Evolutionary conservation across 2,329 filamentous ascomycete genomes (phyloP), one percentile per base, ranked within the genome.

Genomic region (Penicillium sp.): DNA sequence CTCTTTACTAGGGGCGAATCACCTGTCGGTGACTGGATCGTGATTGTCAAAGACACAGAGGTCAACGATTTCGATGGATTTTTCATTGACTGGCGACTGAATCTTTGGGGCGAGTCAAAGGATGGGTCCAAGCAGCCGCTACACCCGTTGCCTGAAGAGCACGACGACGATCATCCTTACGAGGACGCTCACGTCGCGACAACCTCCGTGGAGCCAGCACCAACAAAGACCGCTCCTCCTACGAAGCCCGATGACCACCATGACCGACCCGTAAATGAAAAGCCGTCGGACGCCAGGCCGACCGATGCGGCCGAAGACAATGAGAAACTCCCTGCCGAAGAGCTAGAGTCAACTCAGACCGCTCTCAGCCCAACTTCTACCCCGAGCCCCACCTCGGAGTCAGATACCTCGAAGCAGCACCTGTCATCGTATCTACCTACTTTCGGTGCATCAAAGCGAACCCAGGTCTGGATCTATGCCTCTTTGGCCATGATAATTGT

Each of bases 401-500:
- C 36, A 10, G 36, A 39, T 13, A 9, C 36, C 36, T 39, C 36
- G 18, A 39, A 39, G 4, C 80, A 80, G 60, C 86, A 89, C 56
- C 80, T 96, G 16, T 91, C 92, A 1, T 92, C 88, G 7, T 89
- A 88, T 78, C 87, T 97, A 68, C 92, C 93, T 0, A 93, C 89
- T 1, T 95, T 97, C 65, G 90, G 91, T 49, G 87, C 92, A 34
- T 92, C 88, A 8, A 90, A 90, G 62, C 85, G 84, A 66, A 96
- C 91, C 0, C 90, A 95, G 69, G 82, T 89, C 54, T 99, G 94
- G 94, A 96, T 99, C 62, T 97, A 87, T 70, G 92, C 90, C 52
- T 85, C 92, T 3, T 75, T 94, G 21, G 85, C 81, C n/a, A 82
- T 96, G 18, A 99, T 99, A 58, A 77, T 88, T 12, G 77, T 88